phyloP scores from a whole-genome alignment of 768 basidiomycete genomes.

The Xerocomus spinulosus region DNA sequence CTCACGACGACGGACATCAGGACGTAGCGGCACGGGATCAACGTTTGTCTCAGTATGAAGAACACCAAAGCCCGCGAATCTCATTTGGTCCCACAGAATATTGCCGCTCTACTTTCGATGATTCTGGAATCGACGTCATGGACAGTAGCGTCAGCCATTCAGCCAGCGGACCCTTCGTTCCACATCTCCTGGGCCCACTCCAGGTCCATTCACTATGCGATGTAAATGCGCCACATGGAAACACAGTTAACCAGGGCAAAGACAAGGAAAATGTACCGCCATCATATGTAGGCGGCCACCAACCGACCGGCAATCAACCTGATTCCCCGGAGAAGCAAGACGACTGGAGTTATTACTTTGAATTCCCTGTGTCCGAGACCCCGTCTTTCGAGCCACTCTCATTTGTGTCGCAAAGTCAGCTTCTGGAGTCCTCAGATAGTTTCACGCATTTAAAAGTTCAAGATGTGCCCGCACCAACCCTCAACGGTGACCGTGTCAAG shows the following conservation, averaged over 20 bases:
- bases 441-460: constrained; percentile 2
- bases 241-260: constrained; percentile 10
- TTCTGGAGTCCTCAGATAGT: background rate
- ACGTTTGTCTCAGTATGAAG: background rate
- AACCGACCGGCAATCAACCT: background rate
- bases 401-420: constrained; percentile 19
- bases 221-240: constrained; percentile 1
- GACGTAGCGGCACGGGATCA: background rate
- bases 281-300: background rate
- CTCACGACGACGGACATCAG: background rate
- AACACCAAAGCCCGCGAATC: background rate
- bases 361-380: constrained; percentile 19
- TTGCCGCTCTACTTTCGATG: constrained; percentile 8
- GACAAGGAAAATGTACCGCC: constrained; percentile 19
- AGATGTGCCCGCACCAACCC: constrained; percentile 3
- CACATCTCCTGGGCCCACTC: constrained; percentile 3
- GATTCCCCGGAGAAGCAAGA: constrained; percentile 2
- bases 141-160: constrained; percentile 8
- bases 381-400: constrained; percentile 24
- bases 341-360: constrained; percentile 23
- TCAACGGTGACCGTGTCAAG: background rate
- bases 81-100: background rate
- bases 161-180: constrained; percentile 3
- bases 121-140: constrained; percentile 12
- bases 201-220: constrained; percentile 4